Evolutionary conservation across 352 stramenopile genomes (phyloP), one percentile per base, ranked within the genome.

Genomic region (Phytophthora pini): DNA sequence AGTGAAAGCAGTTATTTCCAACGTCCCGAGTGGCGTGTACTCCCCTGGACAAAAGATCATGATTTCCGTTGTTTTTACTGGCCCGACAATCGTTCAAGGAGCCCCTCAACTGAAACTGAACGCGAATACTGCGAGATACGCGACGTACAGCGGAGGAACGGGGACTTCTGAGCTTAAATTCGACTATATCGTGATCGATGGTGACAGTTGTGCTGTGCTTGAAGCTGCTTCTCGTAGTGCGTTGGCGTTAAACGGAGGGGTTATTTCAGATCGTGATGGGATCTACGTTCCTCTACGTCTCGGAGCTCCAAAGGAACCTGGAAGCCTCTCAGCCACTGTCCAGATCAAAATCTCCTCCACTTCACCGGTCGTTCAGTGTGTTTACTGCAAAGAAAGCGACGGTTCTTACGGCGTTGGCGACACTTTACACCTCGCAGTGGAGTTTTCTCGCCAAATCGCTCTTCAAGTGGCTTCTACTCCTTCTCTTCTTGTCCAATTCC

Each of bases 41-140:
- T 79, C 79, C 3, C 76, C 77, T n/a, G 86, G 86, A 1, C 82
- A 94, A 43, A 64, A 70, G 0, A 80, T 94, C 22, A 55, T 76
- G 0, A 10, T 94, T 15, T 79, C 63, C 0, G 74, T 94, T 2
- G 13, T 69, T 3, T 96, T 94, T 46, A 80, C 73, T 0, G 66
- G 56, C 2, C 8, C 50, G 0, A 76, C 88, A 2, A 41, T 82
- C 10, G 83, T 96, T 2, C 73, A 82, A 47, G 88, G 84, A 4
- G n/a, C 53, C 7, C 79, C 83, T 40, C 62, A 40, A 5, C 57
- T 94, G 7, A 69, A 78, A 7, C 54, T 94, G 17, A 90, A 93
- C 32, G 54, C 69, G 0, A 78, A 85, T 20, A 26, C 74, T n/a
- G 56, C 59, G 3, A 59, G 46, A 1, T 82, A 82, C 41, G 88